Percentiles rank a stretch among this genome's conserved stretches.
These are phyloP conservation scores for Zychaea mexicana DNA, from an alignment of 371 early-diverging fungal genomes.

Conservation along the genomic window DNA sequence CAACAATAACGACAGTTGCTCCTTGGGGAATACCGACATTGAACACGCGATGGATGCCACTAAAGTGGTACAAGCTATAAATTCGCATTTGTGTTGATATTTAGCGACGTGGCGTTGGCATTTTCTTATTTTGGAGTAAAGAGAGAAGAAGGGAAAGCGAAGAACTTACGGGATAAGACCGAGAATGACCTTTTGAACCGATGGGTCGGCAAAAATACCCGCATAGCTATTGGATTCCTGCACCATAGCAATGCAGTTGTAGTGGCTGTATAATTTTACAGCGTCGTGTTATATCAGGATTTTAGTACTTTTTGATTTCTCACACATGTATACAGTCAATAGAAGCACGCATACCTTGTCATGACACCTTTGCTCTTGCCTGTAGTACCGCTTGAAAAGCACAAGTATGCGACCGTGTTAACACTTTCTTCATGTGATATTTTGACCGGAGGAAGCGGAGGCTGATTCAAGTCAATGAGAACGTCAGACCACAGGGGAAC, in stretches of 20 bases:
- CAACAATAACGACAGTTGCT: constrained; percentile 8
- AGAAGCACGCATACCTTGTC: constrained; percentile 11
- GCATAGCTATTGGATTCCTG: constrained; percentile 5
- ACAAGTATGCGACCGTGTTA: constrained; percentile 13
- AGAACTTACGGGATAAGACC: constrained; percentile 4
- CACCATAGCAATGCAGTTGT: constrained; percentile 12
- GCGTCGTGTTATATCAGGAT: neutral
- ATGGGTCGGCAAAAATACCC: neutral
- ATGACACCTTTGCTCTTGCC: constrained; percentile 27
- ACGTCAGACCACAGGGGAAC: constrained; percentile 12
- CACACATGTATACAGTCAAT: neutral
- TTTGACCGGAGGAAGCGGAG: neutral
- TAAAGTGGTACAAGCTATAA: constrained; percentile 10
- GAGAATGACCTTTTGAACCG: neutral
- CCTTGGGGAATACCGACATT: constrained; percentile 3
- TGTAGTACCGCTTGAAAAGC: constrained; percentile 31
- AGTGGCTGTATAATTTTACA: neutral
- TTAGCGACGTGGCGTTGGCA: too few relatives aligned
- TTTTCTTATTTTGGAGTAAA: too few relatives aligned
- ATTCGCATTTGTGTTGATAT: neutral
- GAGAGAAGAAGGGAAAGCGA: too few relatives aligned
- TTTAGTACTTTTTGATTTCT: neutral
- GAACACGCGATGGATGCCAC: constrained; percentile 6
- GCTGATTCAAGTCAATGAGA: constrained; percentile 6
- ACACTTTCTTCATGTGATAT: constrained; percentile 10